Evolutionary conservation across 306 rosid genomes (phyloP), one percentile per base, ranked within the genome.

Genomic region (Medicago ruthenica): DNA sequence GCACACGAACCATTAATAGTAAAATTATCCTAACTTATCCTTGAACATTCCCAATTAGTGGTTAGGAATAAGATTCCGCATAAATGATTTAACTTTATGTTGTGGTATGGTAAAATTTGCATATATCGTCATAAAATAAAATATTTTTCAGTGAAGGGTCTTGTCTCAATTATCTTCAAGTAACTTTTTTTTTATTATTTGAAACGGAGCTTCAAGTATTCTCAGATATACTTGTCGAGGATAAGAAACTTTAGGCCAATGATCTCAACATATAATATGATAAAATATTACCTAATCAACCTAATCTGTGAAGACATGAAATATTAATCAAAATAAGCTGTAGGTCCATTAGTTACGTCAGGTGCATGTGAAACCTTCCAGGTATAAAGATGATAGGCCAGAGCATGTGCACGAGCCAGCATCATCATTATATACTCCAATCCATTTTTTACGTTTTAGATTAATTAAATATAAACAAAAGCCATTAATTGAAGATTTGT

Each of bases 281-380:
- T 4, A 42, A 42, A 14, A 42, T 42, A 42, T 10, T 42, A 42
- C 80, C 80, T 65, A 85, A 83, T 78, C 81, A 70, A 79, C 83
- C 83, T 70, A 64, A 83, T 68, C 5, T 67, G n/a, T 48, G 54
- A 60, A 71, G 22, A 53, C 36, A 78, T 41, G 31, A 83, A 31
- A 61, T 16, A 16, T 16, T 34, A 36, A 34, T 7, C 1, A 7
- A 42, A 24, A 13, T 4, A n/a, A 24, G 27, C 8, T 3, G 77
- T 8, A 81, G 83, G 71, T 66, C 82, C 86, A 40, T 14, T 0
- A 22, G 55, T 53, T 9, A 42, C 74, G 82, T 75, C 51, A 16
- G n/a, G 2, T 51, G 72, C 88, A 77, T 82, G 85, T 81, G 87
- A 67, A 73, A 67, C 14, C 59, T 61, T 14, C 22, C 20, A 24